These are phyloP conservation scores for Chlamydomonas urium DNA, from an alignment of 139 green algal genomes.

Conservation along the genomic window DNA sequence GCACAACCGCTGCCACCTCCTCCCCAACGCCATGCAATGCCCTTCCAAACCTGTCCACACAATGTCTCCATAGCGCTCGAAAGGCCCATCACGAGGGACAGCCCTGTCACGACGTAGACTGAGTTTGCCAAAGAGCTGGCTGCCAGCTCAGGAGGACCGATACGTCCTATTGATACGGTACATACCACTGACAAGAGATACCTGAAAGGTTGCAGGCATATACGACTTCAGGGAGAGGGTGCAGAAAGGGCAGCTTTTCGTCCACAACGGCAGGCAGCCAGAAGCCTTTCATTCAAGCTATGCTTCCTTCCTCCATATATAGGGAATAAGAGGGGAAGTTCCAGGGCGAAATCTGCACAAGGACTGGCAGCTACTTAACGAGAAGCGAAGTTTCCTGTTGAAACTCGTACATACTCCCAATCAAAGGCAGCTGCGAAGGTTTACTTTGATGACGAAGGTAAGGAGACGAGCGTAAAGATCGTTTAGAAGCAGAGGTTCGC, in stretches of 20 bases:
- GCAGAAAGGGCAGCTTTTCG: neutral
- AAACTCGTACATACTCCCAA: neutral
- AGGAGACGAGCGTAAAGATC: neutral
- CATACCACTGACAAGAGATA: conserved; percentile 21
- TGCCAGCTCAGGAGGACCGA: conserved; percentile 36
- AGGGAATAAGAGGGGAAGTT: neutral
- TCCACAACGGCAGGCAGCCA: no score
- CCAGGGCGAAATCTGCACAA: no score
- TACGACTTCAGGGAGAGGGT: neutral
- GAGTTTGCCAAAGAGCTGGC: conserved; percentile 47
- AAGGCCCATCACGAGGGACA: conserved; percentile 49
- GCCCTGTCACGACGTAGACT: conserved; percentile 50
- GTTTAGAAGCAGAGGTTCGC: neutral
- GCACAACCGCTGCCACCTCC: no score
- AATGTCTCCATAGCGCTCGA: conserved; percentile 69
- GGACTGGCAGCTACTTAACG: neutral
- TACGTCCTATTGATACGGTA: conserved; percentile 26
- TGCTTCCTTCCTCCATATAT: no score
- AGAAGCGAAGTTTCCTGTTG: neutral
- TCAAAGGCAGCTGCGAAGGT: neutral
- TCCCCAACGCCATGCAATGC: no score
- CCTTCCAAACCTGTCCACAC: conserved; percentile 39
- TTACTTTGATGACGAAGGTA: neutral
- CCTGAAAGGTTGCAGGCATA: neutral
- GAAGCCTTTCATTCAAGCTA: no score